Percentiles rank a stretch among this genome's conserved stretches.
phyloP scores from a whole-genome alignment of 805 yeast genomes.

The Saccharomycopsis sp. region DNA sequence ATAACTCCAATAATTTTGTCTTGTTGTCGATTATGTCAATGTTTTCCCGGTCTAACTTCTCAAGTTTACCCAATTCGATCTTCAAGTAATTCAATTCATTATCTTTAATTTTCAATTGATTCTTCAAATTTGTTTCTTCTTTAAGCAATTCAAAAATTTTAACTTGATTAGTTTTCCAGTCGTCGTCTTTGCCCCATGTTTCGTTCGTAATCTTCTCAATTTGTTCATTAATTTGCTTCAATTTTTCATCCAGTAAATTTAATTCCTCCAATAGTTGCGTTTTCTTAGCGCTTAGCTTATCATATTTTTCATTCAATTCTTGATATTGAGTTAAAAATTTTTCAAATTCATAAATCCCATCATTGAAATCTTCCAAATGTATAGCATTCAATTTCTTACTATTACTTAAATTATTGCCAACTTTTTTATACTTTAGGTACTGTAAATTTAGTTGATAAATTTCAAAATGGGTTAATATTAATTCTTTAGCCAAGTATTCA shows the following conservation, averaged over 20 bases:
- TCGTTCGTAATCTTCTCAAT: constrained; percentile 22
- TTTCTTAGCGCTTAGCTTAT: constrained; percentile 19
- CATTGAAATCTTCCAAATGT: constrained; percentile 38
- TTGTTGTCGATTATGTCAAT: constrained; percentile 26
- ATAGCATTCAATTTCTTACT: constrained; percentile 37
- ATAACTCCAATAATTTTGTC: constrained; percentile 17
- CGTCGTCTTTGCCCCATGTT: too few species aligned
- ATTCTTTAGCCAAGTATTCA: constrained; percentile 60
- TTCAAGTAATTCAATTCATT: constrained; percentile 62
- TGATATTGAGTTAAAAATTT: constrained; percentile 27
- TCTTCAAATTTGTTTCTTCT: constrained; percentile 37
- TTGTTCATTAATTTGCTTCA: constrained; percentile 26
- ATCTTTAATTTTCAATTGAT: constrained; percentile 38
- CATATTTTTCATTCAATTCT: constrained; percentile 21
- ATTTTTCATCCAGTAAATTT: constrained; percentile 26
- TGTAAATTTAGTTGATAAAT: constrained; percentile 35
- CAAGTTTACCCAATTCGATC: constrained; percentile 50
- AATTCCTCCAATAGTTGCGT: constrained; percentile 19
- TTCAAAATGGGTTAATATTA: constrained; percentile 36
- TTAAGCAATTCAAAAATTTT: constrained; percentile 41
- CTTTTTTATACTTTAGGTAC: constrained; percentile 38
- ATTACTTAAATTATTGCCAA: constrained; percentile 32
- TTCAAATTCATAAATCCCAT: constrained; percentile 34
- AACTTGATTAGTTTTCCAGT: constrained; percentile 33
- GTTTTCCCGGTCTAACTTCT: constrained; percentile 41